Evolutionary conservation across 345 rosid species (phyloP).

Genomic region (Reutealis trisperma): DNA sequence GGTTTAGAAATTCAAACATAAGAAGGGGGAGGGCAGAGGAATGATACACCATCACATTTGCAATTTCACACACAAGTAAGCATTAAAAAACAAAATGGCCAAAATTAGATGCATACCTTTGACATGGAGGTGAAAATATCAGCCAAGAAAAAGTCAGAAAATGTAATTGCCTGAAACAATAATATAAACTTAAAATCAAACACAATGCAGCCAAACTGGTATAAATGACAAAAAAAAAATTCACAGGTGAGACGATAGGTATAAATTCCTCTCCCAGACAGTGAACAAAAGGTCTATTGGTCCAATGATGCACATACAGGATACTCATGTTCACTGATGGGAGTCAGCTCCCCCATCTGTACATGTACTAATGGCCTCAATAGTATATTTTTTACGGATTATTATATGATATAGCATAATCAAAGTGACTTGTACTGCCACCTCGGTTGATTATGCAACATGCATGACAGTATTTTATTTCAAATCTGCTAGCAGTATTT

Average conservation of each 20-base stretch:
- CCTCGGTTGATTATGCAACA: neutral
- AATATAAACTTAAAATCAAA: slow-evolving; percentile 14
- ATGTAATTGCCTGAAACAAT: slow-evolving; percentile 66
- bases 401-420: neutral
- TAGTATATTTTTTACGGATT: too few species aligned
- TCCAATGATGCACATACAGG: slow-evolving; percentile 1
- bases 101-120: slow-evolving; percentile 56
- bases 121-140: slow-evolving; percentile 95
- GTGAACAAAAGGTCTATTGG: neutral
- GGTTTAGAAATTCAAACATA: neutral
- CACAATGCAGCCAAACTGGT: neutral
- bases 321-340: neutral
- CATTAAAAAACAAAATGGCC: slow-evolving; percentile 1
- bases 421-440: neutral
- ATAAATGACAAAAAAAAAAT: neutral
- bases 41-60: neutral
- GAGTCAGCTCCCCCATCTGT: neutral
- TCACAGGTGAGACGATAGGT: neutral
- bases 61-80: neutral
- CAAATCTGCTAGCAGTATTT: neutral
- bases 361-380: neutral
- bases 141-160: slow-evolving; percentile 90
- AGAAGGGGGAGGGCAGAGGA: neutral
- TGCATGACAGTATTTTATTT: neutral
- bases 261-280: neutral